A percentile compares a stretch with the other conserved stretches of the same genome.
phyloP scores from a whole-genome alignment of 768 basidiomycete species.

The Kwoniella sp. region DNA sequence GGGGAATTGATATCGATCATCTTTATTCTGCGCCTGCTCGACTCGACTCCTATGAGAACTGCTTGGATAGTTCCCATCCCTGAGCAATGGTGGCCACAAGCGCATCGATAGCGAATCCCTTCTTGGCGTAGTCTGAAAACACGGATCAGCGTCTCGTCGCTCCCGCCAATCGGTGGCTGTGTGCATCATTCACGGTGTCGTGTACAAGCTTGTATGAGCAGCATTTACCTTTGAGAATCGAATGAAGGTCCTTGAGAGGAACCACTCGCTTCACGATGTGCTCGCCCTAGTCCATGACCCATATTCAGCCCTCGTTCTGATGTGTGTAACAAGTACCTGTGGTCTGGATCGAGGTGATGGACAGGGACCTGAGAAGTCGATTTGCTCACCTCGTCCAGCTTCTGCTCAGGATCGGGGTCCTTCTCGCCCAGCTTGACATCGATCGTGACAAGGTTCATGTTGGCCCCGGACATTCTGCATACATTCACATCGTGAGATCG shows the following conservation, averaged over 20 bases:
- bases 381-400: conserved; percentile 63
- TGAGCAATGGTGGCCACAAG: conserved; percentile 73
- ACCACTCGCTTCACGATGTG: conserved; percentile 75
- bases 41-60: not conserved
- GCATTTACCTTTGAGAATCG: conserved; percentile 68
- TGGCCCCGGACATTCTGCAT: conserved; percentile 90
- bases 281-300: conserved; percentile 64
- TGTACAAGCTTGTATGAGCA: too few relatives aligned
- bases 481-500: not conserved
- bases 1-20: too few relatives aligned
- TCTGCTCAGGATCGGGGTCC: conserved; percentile 64
- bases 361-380: not conserved
- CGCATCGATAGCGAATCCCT: conserved; percentile 70
- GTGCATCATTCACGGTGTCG: too few relatives aligned
- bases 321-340: too few relatives aligned
- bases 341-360: not conserved
- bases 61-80: conserved; percentile 60
- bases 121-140: conserved; percentile 53
- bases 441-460: conserved; percentile 82
- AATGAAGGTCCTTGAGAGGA: conserved; percentile 66
- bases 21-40: too few relatives aligned
- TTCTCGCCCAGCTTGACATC: conserved; percentile 64
- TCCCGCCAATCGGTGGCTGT: not conserved
- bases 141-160: not conserved
- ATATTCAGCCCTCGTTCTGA: not conserved